Evolutionary conservation across 2,329 filamentous ascomycete genomes (phyloP).

Genomic region (Fusarium temperatum): DNA sequence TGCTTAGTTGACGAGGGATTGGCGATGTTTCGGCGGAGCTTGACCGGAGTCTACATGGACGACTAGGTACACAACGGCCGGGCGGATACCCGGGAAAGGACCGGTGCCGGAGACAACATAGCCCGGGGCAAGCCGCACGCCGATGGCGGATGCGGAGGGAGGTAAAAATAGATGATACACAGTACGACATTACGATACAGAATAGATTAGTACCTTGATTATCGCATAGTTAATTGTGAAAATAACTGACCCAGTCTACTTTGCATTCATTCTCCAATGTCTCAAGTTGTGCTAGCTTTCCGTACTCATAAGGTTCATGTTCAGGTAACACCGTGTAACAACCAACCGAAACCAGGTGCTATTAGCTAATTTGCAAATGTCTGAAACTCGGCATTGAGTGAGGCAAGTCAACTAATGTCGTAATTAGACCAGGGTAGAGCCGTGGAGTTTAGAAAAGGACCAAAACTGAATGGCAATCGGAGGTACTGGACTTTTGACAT

Average conservation of each 20-base stretch:
- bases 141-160: constrained; percentile 34
- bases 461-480: constrained; percentile 15
- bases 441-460: background rate
- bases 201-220: background rate
- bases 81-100: constrained; percentile 32
- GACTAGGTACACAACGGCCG: constrained; percentile 22
- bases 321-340: background rate
- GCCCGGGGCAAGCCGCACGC: constrained; percentile 17
- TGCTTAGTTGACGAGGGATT: constrained; percentile 25
- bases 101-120: constrained; percentile 36
- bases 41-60: constrained; percentile 24
- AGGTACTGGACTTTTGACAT: constrained; percentile 28
- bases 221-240: background rate
- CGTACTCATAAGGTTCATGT: no score
- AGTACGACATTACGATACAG: background rate
- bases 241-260: background rate
- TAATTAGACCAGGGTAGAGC: constrained; percentile 26
- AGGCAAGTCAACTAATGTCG: constrained; percentile 11
- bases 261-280: background rate
- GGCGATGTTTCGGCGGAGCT: constrained; percentile 23
- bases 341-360: background rate
- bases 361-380: constrained; percentile 1
- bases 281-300: background rate
- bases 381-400: constrained; percentile 1
- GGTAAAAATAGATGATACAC: constrained; percentile 14